A percentile compares a stretch with the other conserved stretches of the same genome.
These are phyloP conservation scores for Candida sanyaensis DNA, from an alignment of 1,139 yeast genomes.

Conservation along the genomic window DNA sequence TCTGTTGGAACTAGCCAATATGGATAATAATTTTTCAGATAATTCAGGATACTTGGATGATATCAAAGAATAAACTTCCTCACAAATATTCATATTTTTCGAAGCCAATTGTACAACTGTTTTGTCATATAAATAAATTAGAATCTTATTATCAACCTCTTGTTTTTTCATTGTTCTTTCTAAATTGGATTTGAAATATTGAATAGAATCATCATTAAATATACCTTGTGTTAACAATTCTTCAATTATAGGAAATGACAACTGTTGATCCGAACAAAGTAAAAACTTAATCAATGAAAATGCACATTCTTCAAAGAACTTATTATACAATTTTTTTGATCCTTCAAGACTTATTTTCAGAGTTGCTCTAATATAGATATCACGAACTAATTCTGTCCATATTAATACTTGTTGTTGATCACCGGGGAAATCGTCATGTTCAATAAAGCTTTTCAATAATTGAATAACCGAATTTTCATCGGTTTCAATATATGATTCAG, in stretches of 20 bases:
- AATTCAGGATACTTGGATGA: constrained; percentile 31
- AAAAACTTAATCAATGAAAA: constrained; percentile 16
- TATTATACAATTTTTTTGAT: constrained; percentile 32
- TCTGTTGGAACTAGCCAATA: constrained; percentile 42
- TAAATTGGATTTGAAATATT: constrained; percentile 21
- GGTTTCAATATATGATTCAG: constrained; percentile 30
- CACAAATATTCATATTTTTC: constrained; percentile 38
- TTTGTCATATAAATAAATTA: constrained; percentile 26
- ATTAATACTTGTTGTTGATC: neutral
- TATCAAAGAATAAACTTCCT: constrained; percentile 42
- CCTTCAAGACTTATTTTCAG: constrained; percentile 25
- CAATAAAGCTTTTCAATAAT: constrained; percentile 14
- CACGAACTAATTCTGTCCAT: constrained; percentile 26
- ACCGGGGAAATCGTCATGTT: neutral
- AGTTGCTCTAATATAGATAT: constrained; percentile 28
- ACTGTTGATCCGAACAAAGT: constrained; percentile 2
- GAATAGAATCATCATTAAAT: constrained; percentile 19
- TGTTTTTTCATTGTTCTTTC: constrained; percentile 19
- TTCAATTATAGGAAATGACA: constrained; percentile 6
- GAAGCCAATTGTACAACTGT: constrained; percentile 26
- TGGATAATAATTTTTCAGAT: constrained; percentile 39
- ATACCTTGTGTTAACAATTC: constrained; percentile 18
- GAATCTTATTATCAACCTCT: constrained; percentile 14
- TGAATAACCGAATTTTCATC: constrained; percentile 28
- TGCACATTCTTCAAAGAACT: constrained; percentile 24